Evolutionary conservation across 2,329 filamentous ascomycete species (phyloP), one percentile per base, ranked within the genome.

Genomic region (Fusarium sp.): DNA sequence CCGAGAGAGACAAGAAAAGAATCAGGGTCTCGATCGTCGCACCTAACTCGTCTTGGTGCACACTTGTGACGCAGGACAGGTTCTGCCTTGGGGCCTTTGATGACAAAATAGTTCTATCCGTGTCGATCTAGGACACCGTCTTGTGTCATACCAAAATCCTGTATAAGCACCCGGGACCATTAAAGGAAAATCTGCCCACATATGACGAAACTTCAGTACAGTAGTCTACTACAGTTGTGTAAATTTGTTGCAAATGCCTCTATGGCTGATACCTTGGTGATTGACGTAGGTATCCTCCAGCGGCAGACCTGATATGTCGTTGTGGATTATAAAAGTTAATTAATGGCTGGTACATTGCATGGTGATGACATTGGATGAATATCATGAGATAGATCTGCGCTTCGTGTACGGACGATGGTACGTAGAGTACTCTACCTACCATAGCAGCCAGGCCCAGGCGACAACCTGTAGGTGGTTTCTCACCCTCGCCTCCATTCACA

Each of bases 21-120:
- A 45, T 42, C 63, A 62, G 55, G 59, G 68, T 71, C 67, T 64
- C 48, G 55, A 61, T 71, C 67, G 41, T 37, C 63, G n/a, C 42
- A 34, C 23, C 51, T 42, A 32, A 21, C 59, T 47, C 32, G 34
- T 23, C 40, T 58, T 42, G 34, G 34, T 21, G 25, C 28, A 46
- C 55, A 51, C 63, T 71, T 71, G 63, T 71, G 63, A 71, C 53
- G 67, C 68, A 71, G 63, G 50, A 53, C 68, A 71, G 55, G 46
- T 64, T 63, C 63, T 63, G 46, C 23, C 55, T 62, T 57, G 41
- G 34, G 60, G 42, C 30, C 27, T 32, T 58, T 49, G 28, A 55
- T 60, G 32, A 48, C 66, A 59, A 20, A 63, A 42, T 32, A 20
- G 37, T 46, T 59, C 27, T 48, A 51, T 59, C 30, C 23, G 23